phyloP scores from a whole-genome alignment of 352 stramenopile genomes.

The Globisporangium megalacanthum region DNA sequence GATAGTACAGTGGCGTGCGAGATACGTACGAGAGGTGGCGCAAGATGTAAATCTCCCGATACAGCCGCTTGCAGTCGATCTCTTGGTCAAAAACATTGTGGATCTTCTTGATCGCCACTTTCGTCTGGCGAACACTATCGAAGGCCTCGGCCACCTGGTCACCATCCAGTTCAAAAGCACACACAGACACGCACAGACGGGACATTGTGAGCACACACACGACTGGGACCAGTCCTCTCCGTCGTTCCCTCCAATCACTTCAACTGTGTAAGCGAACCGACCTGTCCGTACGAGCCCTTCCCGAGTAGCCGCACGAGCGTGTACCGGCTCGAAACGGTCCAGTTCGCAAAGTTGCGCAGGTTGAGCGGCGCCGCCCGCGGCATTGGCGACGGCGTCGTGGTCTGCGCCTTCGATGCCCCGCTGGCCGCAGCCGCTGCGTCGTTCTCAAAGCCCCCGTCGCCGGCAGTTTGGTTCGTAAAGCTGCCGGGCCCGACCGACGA shows the following conservation, averaged over 20 bases:
- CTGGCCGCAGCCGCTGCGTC: conserved; percentile 1
- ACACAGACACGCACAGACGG: background rate
- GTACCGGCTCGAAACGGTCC: conserved; percentile 76
- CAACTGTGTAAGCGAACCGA: conserved; percentile 10
- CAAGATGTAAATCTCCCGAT: conserved; percentile 86
- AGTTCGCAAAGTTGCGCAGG: conserved; percentile 79
- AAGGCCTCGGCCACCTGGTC: conserved; percentile 68
- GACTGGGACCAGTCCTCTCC: background rate
- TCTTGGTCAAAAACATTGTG: conserved; percentile 87
- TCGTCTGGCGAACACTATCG: conserved; percentile 71
- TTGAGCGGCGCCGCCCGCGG: conserved; percentile 69
- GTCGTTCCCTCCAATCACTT: background rate
- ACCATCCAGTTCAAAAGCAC: background rate
- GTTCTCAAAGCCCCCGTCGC: conserved; percentile 21
- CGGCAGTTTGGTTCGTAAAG: conserved; percentile 15
- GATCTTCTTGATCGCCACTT: conserved; percentile 88
- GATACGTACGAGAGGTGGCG: conserved; percentile 66
- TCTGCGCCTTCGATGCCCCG: conserved; percentile 27
- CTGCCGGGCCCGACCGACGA: conserved; percentile 25
- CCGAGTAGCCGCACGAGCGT: conserved; percentile 74
- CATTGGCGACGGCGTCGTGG: conserved; percentile 52
- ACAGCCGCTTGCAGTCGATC: conserved; percentile 85
- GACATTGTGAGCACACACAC: background rate
- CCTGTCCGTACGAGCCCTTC: conserved; percentile 85
- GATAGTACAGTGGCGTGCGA: background rate